phyloP scores from a whole-genome alignment of 345 rosid genomes.

The Aquilaria yunnanensis region DNA sequence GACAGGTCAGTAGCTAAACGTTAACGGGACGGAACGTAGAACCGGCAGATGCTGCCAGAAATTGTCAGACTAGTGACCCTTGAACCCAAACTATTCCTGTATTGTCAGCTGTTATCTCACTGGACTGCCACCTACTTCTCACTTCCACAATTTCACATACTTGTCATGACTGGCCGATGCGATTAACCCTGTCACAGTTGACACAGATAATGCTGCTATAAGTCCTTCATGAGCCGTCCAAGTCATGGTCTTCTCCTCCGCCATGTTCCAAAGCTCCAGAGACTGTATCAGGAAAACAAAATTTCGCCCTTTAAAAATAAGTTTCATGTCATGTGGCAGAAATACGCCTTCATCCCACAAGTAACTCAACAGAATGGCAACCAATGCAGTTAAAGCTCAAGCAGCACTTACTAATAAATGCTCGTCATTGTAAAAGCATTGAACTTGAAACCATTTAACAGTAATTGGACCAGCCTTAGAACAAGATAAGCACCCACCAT shows the following conservation, averaged over 20 bases:
- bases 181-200: slow-evolving; percentile 17
- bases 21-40: no score
- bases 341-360: no score
- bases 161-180: slow-evolving; percentile 28
- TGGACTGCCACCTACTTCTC: background rate
- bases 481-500: no score
- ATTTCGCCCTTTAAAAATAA: background rate
- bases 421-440: no score
- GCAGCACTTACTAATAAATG: background rate
- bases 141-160: slow-evolving; percentile 31
- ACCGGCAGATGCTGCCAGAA: no score
- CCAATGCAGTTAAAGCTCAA: background rate
- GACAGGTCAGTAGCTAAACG: no score
- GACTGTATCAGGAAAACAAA: slow-evolving; percentile 2
- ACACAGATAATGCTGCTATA: slow-evolving; percentile 28
- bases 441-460: no score
- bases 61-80: no score
- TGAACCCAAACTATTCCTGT: no score
- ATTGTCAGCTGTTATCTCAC: no score
- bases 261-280: slow-evolving; percentile 37
- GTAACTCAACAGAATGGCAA: background rate
- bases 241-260: slow-evolving; percentile 23
- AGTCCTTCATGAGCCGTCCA: slow-evolving; percentile 27
- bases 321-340: no score
- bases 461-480: no score